Conservation (phyloP, 2,329 filamentous ascomycete species). For the Colletotrichum sansevieriae region DNA sequence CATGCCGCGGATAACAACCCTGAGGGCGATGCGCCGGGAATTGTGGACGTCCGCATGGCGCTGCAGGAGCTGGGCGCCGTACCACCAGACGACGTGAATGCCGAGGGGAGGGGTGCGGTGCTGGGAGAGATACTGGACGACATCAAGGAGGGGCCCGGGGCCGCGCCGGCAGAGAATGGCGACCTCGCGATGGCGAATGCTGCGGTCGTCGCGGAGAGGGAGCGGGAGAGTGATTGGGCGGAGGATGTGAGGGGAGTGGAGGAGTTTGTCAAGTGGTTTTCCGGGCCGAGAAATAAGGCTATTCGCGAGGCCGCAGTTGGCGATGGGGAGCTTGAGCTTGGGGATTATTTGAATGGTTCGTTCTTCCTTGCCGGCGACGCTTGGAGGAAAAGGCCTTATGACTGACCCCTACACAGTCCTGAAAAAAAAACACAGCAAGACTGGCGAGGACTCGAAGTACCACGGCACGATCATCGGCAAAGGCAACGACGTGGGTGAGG, state of each 20-base stretch:
- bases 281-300: slow-evolving; percentile 79
- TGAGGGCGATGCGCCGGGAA: slow-evolving; percentile 69
- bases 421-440: slow-evolving; percentile 94
- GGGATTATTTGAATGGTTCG: slow-evolving; percentile 78
- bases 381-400: background rate
- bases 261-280: slow-evolving; percentile 84
- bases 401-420: slow-evolving; percentile 65
- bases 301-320: slow-evolving; percentile 84
- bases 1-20: slow-evolving; percentile 78
- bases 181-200: slow-evolving; percentile 24
- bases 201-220: slow-evolving; percentile 15
- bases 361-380: slow-evolving; percentile 7
- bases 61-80: slow-evolving; percentile 85
- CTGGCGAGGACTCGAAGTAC: slow-evolving; percentile 87
- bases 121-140: slow-evolving; percentile 82
- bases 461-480: slow-evolving; percentile 87
- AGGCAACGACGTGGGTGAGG: slow-evolving; percentile 72
- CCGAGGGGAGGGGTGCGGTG: slow-evolving; percentile 58
- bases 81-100: slow-evolving; percentile 73
- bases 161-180: slow-evolving; percentile 73
- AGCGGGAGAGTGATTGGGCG: slow-evolving; percentile 26
- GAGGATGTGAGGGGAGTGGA: slow-evolving; percentile 80
- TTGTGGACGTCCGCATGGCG: slow-evolving; percentile 88
- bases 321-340: slow-evolving; percentile 73
- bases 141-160: slow-evolving; percentile 74